Evolutionary conservation across 768 basidiomycete genomes (phyloP).

Genomic region (Tulasnella sp.): DNA sequence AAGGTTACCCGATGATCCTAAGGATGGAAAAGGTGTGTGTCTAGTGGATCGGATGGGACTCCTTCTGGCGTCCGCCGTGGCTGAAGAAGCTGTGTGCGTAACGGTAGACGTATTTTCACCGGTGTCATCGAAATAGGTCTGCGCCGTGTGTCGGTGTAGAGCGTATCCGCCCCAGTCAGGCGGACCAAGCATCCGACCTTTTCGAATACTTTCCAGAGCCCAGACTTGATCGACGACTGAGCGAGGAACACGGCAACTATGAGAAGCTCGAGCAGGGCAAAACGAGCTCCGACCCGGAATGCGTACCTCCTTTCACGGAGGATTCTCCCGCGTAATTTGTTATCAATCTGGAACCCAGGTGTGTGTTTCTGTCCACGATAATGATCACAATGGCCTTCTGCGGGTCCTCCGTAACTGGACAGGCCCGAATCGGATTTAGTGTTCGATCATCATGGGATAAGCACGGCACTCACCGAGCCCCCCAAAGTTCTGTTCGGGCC

Average conservation of each 20-base stretch:
- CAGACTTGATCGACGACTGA: neutral
- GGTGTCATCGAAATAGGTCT: neutral
- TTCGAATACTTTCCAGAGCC: neutral
- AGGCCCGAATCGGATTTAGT: neutral
- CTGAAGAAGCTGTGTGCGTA: no score
- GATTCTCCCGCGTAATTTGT: no score
- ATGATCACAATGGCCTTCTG: no score
- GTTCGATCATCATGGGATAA: neutral
- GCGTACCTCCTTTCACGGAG: neutral
- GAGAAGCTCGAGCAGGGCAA: neutral
- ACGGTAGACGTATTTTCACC: neutral
- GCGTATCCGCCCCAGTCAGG: neutral
- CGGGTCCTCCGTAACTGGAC: neutral
- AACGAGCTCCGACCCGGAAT: neutral
- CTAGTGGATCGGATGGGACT: neutral
- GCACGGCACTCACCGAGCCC: neutral
- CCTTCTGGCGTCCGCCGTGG: neutral
- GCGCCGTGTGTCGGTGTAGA: neutral
- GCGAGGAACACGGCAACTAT: neutral
- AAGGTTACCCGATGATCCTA: no score
- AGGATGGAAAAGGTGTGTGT: neutral
- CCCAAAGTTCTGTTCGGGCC: neutral
- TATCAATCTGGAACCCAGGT: no score
- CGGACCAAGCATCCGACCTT: neutral
- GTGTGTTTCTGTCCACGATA: no score